Evolutionary conservation across 257 asterid genomes (phyloP), one percentile per base, ranked within the genome.

Genomic region (Lithospermum erythrorhizon): DNA sequence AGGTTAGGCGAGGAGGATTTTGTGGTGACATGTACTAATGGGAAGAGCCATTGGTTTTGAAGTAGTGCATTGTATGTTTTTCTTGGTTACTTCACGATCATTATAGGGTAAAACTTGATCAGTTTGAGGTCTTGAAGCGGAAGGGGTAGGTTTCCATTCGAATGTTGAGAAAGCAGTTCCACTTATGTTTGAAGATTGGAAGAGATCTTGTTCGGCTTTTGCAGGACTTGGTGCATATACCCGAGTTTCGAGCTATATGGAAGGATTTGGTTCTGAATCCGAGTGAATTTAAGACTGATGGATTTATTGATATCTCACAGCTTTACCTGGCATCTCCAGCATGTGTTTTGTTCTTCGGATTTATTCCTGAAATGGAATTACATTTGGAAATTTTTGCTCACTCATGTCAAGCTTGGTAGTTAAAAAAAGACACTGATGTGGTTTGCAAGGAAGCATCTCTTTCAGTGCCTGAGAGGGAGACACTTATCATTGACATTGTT

Each of bases 311-410:
- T 66, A 68, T 89, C 58, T 74, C 76, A 0, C 85, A 77, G 76
- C 63, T 84, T 51, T 84, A 89, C 56, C 66, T 13, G 61, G 78
- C 56, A 89, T 95, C 60, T 69, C 94, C 7, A 78, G 70, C 62
- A 68, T 73, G 75, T 89, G 84, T 65, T 81, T 86, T 79, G 69
- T 71, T 68, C 95, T 89, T 61, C 73, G 93, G 66, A 61, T 89
- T n/a, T 61, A 82, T 84, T 65, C 97, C 95, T n/a, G 94, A 86
- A 72, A 86, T 86, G 94, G 97, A 89, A 72, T 73, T 82, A 4
- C 86, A 82, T 59, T 67, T 89, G 78, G n/a, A 81, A 91, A 72
- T 89, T 86, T 71, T 70, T 89, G 81, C 72, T 89, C 65, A 84
- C 82, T 65, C 72, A 69, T 53, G 94, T 86, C 73, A 84, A 78